These are phyloP conservation scores for Globisporangium apiculatum DNA, from an alignment of 352 stramenopile species.

Conservation along the genomic window DNA sequence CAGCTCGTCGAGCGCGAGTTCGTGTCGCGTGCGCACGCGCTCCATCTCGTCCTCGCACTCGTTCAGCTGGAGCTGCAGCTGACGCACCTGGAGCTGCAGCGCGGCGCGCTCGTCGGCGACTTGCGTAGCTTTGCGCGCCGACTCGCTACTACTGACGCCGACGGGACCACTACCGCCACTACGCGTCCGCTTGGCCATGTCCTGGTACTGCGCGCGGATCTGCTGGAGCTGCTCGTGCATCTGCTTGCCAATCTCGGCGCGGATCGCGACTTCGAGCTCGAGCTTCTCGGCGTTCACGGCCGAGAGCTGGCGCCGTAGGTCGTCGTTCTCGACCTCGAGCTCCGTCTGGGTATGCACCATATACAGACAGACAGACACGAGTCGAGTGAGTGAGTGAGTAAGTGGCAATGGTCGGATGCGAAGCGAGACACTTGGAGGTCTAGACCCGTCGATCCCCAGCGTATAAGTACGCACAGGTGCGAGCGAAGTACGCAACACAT, in stretches of 20 bases:
- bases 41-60: constrained; percentile 84
- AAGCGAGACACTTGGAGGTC: no score
- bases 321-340: constrained; percentile 45
- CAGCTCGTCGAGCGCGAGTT: constrained; percentile 10
- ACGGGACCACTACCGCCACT: constrained; percentile 2
- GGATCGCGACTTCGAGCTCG: constrained; percentile 52
- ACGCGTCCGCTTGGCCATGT: constrained; percentile 23
- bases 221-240: constrained; percentile 64
- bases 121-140: constrained; percentile 30
- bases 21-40: constrained; percentile 58
- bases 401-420: neutral
- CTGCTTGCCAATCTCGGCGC: constrained; percentile 59
- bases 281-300: constrained; percentile 49
- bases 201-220: constrained; percentile 48
- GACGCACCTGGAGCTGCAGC: constrained; percentile 50
- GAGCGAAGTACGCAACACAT: no score
- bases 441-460: no score
- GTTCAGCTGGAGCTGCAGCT: constrained; percentile 55
- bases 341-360: constrained; percentile 20
- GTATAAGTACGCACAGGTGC: no score
- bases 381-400: constrained; percentile 1
- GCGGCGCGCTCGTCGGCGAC: constrained; percentile 36
- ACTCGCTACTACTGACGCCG: neutral
- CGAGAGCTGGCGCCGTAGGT: constrained; percentile 41
- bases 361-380: neutral